These are phyloP conservation scores for Suillus occidentalis DNA, from an alignment of 768 basidiomycete genomes.

Conservation along the genomic window DNA sequence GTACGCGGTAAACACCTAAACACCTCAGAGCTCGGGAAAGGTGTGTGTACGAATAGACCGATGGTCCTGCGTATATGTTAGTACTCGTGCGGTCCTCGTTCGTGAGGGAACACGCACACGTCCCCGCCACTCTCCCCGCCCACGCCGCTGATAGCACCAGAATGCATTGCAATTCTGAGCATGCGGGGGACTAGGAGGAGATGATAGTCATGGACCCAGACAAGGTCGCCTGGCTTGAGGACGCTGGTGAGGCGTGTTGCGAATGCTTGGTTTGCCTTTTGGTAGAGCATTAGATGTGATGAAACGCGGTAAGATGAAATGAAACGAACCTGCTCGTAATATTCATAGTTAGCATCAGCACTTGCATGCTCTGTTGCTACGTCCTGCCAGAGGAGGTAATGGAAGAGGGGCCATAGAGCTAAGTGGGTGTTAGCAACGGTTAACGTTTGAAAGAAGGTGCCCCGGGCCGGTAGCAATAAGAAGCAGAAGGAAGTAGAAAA, in stretches of 20 bases:
- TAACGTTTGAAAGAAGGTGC: neutral
- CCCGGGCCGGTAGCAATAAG: neutral
- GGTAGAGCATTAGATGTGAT: neutral
- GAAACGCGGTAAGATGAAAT: neutral
- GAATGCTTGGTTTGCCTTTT: constrained; percentile 79
- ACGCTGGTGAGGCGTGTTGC: constrained; percentile 71
- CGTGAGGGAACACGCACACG: constrained; percentile 16
- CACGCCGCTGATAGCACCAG: neutral
- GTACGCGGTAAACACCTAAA: constrained; percentile 90
- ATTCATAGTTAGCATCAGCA: constrained; percentile 74
- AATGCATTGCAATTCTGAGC: constrained; percentile 62
- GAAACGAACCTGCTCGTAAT: constrained; percentile 26
- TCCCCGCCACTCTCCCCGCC: constrained; percentile 29
- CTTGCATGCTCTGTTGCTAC: constrained; percentile 87
- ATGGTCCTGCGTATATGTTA: constrained; percentile 43
- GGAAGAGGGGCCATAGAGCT: constrained; percentile 98
- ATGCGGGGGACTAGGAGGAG: constrained; percentile 87
- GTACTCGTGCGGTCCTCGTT: neutral
- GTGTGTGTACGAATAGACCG: constrained; percentile 96
- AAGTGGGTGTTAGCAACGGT: neutral
- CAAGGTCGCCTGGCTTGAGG: constrained; percentile 86
- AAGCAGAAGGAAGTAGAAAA: neutral
- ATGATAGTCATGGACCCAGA: constrained; percentile 97
- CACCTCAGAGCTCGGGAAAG: constrained; percentile 95
- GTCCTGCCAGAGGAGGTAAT: constrained; percentile 98